A percentile compares a stretch with the other conserved stretches of the same genome.
Evolutionary conservation across 805 yeast species (phyloP).

Genomic region (Grigorovia humatica): DNA sequence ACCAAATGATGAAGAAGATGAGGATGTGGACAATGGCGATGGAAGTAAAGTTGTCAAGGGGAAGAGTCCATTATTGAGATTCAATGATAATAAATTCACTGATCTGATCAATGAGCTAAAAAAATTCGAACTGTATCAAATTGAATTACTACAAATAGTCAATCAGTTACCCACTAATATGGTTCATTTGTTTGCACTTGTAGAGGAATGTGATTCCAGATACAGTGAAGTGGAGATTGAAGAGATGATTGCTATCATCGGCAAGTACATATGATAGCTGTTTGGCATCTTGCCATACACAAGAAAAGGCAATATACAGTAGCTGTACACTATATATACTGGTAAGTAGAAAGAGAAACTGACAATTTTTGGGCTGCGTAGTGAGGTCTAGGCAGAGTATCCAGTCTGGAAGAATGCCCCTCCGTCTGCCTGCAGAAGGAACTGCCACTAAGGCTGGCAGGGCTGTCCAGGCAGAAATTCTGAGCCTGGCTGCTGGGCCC

Average conservation of each 20-base stretch:
- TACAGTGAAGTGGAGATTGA: constrained; percentile 59
- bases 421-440: no score
- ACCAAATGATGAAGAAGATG: constrained; percentile 10
- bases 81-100: constrained; percentile 24
- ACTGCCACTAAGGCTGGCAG: no score
- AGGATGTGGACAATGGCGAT: constrained; percentile 9
- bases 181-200: constrained; percentile 67
- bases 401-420: no score
- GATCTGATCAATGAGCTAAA: constrained; percentile 23
- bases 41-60: constrained; percentile 6
- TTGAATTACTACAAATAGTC: constrained; percentile 75
- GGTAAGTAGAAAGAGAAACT: no score
- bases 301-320: no score
- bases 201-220: constrained; percentile 89
- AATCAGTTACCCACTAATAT: constrained; percentile 71
- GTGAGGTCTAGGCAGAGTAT: no score
- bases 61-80: constrained; percentile 18
- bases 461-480: no score
- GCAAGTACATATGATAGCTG: constrained; percentile 24
- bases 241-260: constrained; percentile 45
- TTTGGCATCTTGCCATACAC: no score
- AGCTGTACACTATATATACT: no score
- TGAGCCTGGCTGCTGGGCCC: no score
- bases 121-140: constrained; percentile 54
- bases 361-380: no score